Percentiles rank a stretch among this genome's conserved stretches.
phyloP scores from a whole-genome alignment of 2,329 filamentous ascomycete genomes.

The Cladosporium sp. region DNA sequence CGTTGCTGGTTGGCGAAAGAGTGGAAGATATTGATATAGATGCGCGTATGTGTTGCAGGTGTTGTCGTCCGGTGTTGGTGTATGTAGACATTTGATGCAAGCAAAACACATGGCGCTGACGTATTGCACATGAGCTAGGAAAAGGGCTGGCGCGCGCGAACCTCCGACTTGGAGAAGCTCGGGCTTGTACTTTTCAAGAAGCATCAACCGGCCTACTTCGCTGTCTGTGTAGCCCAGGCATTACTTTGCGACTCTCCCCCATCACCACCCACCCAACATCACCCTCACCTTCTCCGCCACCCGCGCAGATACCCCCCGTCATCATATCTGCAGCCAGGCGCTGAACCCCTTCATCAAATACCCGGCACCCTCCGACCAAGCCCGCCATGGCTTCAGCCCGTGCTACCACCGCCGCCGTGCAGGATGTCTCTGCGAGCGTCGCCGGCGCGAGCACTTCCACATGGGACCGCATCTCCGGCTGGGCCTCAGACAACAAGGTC shows the following conservation, averaged over 20 bases:
- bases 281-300: conserved; percentile 7
- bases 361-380: conserved; percentile 4
- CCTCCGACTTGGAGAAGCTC: not conserved
- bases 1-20: not conserved
- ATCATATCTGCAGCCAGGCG: conserved; percentile 19
- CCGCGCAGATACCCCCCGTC: conserved; percentile 18
- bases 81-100: not conserved
- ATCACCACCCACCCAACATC: conserved; percentile 1
- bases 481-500: conserved; percentile 94
- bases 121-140: conserved; percentile 1
- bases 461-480: conserved; percentile 87
- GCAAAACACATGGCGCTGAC: not conserved
- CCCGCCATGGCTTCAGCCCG: conserved; percentile 22
- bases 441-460: conserved; percentile 61
- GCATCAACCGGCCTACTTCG: not conserved
- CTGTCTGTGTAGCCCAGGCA: not conserved
- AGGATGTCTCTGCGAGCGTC: conserved; percentile 35
- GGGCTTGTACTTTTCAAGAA: not conserved
- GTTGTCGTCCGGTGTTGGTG: not conserved
- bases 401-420: conserved; percentile 24
- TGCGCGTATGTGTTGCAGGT: not conserved
- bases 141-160: not conserved
- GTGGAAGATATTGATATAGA: not conserved
- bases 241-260: not conserved
- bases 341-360: conserved; percentile 6